Conservation (phyloP, 176 grass and related monocot genomes). For the Rhynchospora breviuscula region DNA sequence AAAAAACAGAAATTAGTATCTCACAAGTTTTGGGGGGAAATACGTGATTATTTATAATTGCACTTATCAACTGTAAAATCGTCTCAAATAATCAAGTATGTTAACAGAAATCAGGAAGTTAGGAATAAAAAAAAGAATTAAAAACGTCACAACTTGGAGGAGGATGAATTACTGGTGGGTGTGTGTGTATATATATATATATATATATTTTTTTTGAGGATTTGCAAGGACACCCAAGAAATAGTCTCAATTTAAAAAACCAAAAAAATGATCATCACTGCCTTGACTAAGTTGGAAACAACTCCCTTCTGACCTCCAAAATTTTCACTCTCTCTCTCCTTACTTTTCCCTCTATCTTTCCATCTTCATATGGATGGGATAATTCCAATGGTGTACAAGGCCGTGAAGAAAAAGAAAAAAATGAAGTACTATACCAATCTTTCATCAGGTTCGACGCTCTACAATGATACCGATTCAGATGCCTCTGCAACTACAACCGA, state of each 20-base stretch:
- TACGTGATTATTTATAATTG: neutral
- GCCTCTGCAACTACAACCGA: neutral
- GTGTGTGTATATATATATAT: no score
- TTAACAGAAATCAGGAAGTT: no score
- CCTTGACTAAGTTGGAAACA: neutral
- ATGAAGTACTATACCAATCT: conserved; percentile 38
- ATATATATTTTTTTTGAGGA: neutral
- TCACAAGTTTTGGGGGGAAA: neutral
- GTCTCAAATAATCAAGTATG: no score
- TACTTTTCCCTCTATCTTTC: neutral
- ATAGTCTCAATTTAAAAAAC: neutral
- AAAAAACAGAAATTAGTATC: neutral
- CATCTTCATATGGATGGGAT: conserved; percentile 36
- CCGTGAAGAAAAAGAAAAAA: conserved; percentile 49
- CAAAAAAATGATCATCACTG: neutral
- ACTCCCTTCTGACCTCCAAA: neutral
- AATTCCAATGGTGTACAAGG: conserved; percentile 41
- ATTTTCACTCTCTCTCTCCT: neutral
- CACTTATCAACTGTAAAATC: neutral
- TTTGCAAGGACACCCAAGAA: neutral
- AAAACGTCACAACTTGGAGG: neutral
- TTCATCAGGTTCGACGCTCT: conserved; percentile 26
- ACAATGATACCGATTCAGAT: neutral
- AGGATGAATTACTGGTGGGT: neutral
- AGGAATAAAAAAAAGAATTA: no score